Percentiles rank a stretch among this genome's conserved stretches.
These are phyloP conservation scores for Cyclotella sp. DNA, from an alignment of 108 stramenopile genomes.

Conservation along the genomic window DNA sequence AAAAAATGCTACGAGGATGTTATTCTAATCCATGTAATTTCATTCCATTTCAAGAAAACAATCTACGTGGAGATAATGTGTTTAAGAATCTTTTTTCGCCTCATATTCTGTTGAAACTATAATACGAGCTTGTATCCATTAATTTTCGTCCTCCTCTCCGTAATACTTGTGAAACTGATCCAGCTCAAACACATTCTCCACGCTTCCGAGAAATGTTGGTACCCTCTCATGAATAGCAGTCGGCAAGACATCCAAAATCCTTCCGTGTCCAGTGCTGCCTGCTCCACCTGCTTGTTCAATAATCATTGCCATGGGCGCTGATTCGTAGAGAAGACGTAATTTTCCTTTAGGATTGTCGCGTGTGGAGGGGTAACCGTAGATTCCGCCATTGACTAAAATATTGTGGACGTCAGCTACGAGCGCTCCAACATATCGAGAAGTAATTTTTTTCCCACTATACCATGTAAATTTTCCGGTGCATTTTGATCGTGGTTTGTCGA, in stretches of 20 bases:
- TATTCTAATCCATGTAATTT: too few species aligned
- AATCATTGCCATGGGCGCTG: constrained; percentile 98
- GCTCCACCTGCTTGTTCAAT: constrained; percentile 98
- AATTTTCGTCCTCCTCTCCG: constrained; percentile 41
- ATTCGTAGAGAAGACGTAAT: constrained; percentile 89
- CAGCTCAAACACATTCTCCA: constrained; percentile 89
- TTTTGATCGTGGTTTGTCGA: neutral
- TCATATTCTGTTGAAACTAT: too few species aligned
- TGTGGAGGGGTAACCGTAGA: constrained; percentile 98
- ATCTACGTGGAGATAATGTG: too few species aligned
- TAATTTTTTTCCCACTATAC: constrained; percentile 49
- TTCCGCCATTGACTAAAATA: constrained; percentile 97
- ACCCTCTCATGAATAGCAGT: constrained; percentile 90
- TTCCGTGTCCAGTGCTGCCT: constrained; percentile 90
- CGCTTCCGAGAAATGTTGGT: constrained; percentile 84
- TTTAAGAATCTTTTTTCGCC: too few species aligned
- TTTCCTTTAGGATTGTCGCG: constrained; percentile 85
- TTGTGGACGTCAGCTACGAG: constrained; percentile 99
- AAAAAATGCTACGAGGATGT: too few species aligned
- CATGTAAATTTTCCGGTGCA: neutral
- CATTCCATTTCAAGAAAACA: too few species aligned
- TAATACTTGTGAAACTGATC: constrained; percentile 89
- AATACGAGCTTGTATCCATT: neutral
- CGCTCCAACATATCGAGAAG: constrained; percentile 93
- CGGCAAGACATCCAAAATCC: constrained; percentile 81